Evolutionary conservation across 2,329 filamentous ascomycete species (phyloP).

Genomic region (Epichloe baconii): DNA sequence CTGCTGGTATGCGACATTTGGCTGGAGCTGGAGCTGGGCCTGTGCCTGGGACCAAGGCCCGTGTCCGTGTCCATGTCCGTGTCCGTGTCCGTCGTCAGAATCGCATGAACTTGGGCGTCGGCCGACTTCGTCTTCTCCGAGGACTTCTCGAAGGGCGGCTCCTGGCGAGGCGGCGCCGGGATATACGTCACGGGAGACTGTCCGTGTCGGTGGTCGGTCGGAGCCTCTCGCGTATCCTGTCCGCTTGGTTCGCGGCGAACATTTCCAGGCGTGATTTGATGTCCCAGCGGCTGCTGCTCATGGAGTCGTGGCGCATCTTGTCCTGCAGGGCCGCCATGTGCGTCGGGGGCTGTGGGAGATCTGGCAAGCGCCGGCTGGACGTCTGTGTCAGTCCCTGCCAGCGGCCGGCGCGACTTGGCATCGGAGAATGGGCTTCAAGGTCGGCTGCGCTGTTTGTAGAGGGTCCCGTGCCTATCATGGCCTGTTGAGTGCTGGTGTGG

Average conservation of each 20-base stretch:
- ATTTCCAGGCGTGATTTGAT: constrained; percentile 44
- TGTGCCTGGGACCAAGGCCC: too few species aligned
- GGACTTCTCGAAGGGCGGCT: constrained; percentile 39
- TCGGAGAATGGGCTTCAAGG: constrained; percentile 15
- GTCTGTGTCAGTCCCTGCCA: constrained; percentile 12
- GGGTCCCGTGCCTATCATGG: constrained; percentile 11
- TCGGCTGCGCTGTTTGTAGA: constrained; percentile 11
- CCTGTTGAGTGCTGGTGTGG: constrained; percentile 2
- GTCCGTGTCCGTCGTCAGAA: constrained; percentile 3
- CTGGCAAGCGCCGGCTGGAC: background rate
- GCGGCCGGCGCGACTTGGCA: constrained; percentile 12
- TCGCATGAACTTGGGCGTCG: constrained; percentile 5
- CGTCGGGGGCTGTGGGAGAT: background rate
- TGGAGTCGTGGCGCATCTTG: constrained; percentile 9
- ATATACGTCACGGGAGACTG: constrained; percentile 45
- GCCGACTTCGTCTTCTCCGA: constrained; percentile 38
- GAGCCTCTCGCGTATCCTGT: constrained; percentile 43
- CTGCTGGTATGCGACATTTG: background rate
- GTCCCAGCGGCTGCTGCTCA: constrained; percentile 35
- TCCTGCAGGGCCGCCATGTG: background rate
- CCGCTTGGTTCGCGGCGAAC: constrained; percentile 47
- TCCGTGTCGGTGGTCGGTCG: constrained; percentile 40
- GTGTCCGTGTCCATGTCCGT: too few species aligned
- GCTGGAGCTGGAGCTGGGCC: too few species aligned
- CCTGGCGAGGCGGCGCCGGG: constrained; percentile 46